Conservation (phyloP, 352 stramenopile genomes). For the Pythium angustatum region DNA sequence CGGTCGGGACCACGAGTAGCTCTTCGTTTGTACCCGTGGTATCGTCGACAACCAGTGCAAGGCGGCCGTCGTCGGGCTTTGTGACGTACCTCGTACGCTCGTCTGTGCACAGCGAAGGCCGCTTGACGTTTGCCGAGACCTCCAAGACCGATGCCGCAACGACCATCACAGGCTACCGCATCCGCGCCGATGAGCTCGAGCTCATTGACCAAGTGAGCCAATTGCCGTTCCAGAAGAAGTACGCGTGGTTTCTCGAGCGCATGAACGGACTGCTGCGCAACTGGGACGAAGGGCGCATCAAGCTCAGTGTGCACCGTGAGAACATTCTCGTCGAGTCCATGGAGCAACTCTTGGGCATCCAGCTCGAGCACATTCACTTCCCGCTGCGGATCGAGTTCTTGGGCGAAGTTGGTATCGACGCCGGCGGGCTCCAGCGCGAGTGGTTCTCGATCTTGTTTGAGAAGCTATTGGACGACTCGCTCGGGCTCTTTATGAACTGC, state of each 20-base stretch:
- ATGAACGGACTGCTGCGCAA: slow-evolving; percentile 63
- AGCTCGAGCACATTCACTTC: slow-evolving; percentile 72
- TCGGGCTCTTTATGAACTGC: slow-evolving; percentile 79
- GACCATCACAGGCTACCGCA: slow-evolving; percentile 64
- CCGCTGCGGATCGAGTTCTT: slow-evolving; percentile 88
- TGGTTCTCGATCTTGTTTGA: slow-evolving; percentile 83
- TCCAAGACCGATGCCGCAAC: slow-evolving; percentile 58
- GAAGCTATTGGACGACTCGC: slow-evolving; percentile 60
- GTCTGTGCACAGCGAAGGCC: slow-evolving; percentile 53
- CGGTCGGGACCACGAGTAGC: background rate
- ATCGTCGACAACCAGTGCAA: background rate
- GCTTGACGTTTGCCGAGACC: slow-evolving; percentile 68
- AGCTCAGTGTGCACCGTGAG: slow-evolving; percentile 71
- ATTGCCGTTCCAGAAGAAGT: slow-evolving; percentile 77
- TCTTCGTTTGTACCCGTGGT: slow-evolving; percentile 8
- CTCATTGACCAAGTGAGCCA: slow-evolving; percentile 65
- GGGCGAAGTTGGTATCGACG: slow-evolving; percentile 74
- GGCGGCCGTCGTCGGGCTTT: slow-evolving; percentile 62
- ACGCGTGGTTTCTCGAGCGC: slow-evolving; percentile 82
- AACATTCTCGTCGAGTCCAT: slow-evolving; percentile 80
- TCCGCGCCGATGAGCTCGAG: slow-evolving; percentile 55
- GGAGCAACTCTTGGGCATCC: slow-evolving; percentile 78
- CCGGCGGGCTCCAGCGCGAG: slow-evolving; percentile 73
- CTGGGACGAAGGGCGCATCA: slow-evolving; percentile 84
- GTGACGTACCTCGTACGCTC: slow-evolving; percentile 72